Evolutionary conservation across 768 basidiomycete genomes (phyloP), one percentile per base, ranked within the genome.

Genomic region (Pulveroboletus sp.): DNA sequence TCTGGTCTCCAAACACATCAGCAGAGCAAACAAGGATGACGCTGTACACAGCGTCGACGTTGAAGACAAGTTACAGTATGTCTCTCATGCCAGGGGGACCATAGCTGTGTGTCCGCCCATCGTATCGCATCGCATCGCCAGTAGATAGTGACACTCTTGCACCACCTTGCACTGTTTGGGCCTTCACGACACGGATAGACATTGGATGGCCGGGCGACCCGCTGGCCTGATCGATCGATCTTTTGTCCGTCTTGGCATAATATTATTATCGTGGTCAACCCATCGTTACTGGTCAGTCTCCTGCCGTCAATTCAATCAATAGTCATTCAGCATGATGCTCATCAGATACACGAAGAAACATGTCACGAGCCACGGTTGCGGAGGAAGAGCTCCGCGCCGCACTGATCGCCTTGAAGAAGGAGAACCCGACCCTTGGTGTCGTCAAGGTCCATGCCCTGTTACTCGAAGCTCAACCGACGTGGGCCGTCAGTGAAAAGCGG

Each of bases 401-500:
- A 2, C 71, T 89, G 36, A 62, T 77, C 8, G 62, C 73, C 9
- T 73, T 92, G 14, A 82, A 81, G 56, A 64, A 67, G 14, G 69
- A 71, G 38, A 73, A 89, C 41, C 84, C 89, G 0, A 66, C 74
- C 0, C 73, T 88, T 17, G 92, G 91, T 3, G 80, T 89, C 37
- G 61, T 74, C 15, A 93, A 90, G 69, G 73, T 90, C 3, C 85
- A 89, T 48, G 71, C 77, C 2, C 73, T 80, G 6, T 69, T 93
- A 8, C 76, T 85, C 11, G 65, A 73, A 11, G 68, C 71, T 9
- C 69, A 87, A 56, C 79, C 86, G 3, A 72, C 77, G 21, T 93
- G 89, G 89, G 65, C 76, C 0, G 87, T 93, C 55, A 89, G 88
- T 64, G 92, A 93, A 67, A 93, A 91, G 61, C 79, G 92, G 21